phyloP scores from a whole-genome alignment of 2,329 filamentous ascomycete species.

The Colletotrichum plurivorum region DNA sequence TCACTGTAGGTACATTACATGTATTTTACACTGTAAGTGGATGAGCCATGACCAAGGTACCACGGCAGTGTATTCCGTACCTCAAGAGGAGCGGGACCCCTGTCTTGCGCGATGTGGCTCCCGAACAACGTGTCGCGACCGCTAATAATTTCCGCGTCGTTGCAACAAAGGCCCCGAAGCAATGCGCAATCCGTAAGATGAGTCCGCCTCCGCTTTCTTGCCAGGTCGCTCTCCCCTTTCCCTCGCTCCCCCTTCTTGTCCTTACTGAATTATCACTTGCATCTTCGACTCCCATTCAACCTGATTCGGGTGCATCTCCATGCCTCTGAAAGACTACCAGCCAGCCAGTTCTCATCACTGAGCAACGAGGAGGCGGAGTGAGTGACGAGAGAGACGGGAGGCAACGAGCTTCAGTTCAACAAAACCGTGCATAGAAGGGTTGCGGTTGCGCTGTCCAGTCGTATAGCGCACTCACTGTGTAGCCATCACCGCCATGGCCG shows the following conservation, averaged over 20 bases:
- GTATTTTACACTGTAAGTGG: too few species aligned
- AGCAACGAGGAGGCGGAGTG: too few species aligned
- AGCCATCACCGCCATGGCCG: constrained; percentile 61
- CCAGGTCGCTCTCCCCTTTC: background rate
- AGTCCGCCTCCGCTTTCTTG: constrained; percentile 22
- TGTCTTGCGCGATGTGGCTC: constrained; percentile 4
- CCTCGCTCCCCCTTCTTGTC: background rate
- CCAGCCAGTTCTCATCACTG: background rate
- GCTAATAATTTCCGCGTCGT: constrained; percentile 23
- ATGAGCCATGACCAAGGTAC: too few species aligned
- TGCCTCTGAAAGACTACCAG: background rate
- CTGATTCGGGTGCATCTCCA: too few species aligned
- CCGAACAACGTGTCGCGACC: constrained; percentile 13
- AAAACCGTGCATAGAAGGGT: background rate
- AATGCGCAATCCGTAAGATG: constrained; percentile 25
- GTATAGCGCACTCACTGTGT: too few species aligned
- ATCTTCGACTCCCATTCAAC: too few species aligned
- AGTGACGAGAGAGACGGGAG: background rate
- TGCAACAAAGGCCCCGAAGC: constrained; percentile 8
- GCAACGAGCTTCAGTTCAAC: background rate
- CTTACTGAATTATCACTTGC: too few species aligned
- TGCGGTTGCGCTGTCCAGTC: too few species aligned
- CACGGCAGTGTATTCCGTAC: too few species aligned
- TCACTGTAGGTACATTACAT: too few species aligned
- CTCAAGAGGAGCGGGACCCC: background rate